Conservation (phyloP, 345 rosid species). For the Angophora floribunda region DNA sequence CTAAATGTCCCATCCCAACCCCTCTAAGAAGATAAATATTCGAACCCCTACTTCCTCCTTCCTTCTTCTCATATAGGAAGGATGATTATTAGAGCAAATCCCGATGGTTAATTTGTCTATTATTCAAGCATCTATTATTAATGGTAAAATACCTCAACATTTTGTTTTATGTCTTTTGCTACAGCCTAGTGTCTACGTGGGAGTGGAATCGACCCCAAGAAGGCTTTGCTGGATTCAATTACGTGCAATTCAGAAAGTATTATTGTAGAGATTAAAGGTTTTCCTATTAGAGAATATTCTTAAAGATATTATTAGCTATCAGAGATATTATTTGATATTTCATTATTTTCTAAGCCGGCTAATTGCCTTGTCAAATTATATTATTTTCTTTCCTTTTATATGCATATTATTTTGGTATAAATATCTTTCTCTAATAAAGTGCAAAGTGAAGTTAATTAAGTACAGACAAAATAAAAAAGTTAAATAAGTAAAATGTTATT, state of each 20-base stretch:
- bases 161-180: neutral
- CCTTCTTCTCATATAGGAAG: no score
- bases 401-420: neutral
- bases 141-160: neutral
- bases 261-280: neutral
- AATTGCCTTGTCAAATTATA: neutral
- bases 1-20: no score
- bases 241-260: neutral
- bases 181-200: neutral
- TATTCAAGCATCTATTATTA: neutral
- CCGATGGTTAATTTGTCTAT: no score
- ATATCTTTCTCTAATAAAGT: neutral
- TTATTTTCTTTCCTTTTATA: neutral
- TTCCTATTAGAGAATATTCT: neutral
- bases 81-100: no score
- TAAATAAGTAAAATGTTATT: neutral
- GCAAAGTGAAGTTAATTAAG: neutral
- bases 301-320: neutral
- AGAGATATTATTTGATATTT: neutral
- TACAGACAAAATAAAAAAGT: no score
- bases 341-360: neutral
- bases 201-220: neutral
- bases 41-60: no score
- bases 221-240: neutral
- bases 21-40: no score